Conservation (phyloP, 257 asterid genomes). For the Solanum sejunctum region DNA sequence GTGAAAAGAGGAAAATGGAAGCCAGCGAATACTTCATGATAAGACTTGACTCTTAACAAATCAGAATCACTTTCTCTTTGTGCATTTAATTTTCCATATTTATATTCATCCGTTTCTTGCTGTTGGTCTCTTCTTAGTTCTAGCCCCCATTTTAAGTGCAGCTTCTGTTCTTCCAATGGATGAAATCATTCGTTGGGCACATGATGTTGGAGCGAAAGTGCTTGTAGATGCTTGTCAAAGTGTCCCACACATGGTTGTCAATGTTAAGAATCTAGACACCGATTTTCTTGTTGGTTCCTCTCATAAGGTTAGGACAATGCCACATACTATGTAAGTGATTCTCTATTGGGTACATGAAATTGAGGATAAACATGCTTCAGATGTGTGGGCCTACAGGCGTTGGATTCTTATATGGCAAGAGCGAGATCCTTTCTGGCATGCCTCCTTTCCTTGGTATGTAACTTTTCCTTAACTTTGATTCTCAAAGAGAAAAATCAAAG, state of each 20-base stretch:
- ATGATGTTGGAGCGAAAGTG: conserved; percentile 82
- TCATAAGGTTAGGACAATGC: conserved; percentile 65
- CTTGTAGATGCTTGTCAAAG: conserved; percentile 98
- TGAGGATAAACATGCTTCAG: conserved; percentile 76
- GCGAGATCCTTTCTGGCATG: conserved; percentile 66
- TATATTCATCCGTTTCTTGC: not conserved
- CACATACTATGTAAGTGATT: conserved; percentile 11
- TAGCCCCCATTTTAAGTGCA: conserved; percentile 15
- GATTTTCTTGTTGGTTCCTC: conserved; percentile 98
- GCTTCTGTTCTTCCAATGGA: conserved; percentile 83
- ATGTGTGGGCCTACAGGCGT: conserved; percentile 99
- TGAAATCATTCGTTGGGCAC: conserved; percentile 81
- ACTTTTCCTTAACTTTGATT: not conserved
- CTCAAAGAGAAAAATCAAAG: not conserved
- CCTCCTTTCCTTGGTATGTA: conserved; percentile 88
- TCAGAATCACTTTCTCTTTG: not conserved
- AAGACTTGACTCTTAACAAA: not conserved
- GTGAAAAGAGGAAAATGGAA: not conserved
- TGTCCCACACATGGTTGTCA: conserved; percentile 94
- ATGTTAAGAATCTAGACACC: conserved; percentile 60
- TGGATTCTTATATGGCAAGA: conserved; percentile 87
- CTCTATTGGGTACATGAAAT: conserved; percentile 26
- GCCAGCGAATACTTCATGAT: not conserved
- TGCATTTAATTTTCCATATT: not conserved
- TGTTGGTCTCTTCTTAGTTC: not conserved